Evolutionary conservation across 2,329 filamentous ascomycete species (phyloP).

Genomic region (Botrytis hyacinthi): DNA sequence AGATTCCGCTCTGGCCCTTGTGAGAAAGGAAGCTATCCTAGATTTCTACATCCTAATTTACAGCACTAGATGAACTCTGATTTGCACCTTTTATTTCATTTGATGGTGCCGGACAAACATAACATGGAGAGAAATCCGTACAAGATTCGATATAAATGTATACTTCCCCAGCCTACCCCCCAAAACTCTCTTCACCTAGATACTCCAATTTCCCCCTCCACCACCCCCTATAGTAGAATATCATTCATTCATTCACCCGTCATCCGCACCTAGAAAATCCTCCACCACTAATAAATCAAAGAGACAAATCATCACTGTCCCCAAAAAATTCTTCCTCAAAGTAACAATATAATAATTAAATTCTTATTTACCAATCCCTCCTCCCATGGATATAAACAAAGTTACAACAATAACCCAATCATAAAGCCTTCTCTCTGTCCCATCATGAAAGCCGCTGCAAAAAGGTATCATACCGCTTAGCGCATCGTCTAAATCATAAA

Average conservation of each 20-base stretch:
- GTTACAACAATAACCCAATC: not conserved
- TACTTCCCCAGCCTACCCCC: not conserved
- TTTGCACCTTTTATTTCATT: too few relatives aligned
- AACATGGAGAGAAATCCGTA: not conserved
- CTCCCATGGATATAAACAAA: not conserved
- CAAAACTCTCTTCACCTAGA: not conserved
- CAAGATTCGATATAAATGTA: not conserved
- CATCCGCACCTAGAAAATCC: not conserved
- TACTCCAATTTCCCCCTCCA: too few relatives aligned
- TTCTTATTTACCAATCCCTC: not conserved
- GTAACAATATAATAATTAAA: not conserved
- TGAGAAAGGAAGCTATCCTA: not conserved
- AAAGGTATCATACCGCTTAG: not conserved
- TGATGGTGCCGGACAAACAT: not conserved
- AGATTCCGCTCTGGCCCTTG: not conserved
- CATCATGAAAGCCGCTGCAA: constrained; percentile 1
- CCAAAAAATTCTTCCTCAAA: not conserved
- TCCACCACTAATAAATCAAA: not conserved
- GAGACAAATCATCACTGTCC: not conserved
- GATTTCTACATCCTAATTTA: not conserved
- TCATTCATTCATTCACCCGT: not conserved
- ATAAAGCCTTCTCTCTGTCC: not conserved
- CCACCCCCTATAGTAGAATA: not conserved
- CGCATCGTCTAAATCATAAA: not conserved
- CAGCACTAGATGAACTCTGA: not conserved